Percentiles rank a stretch among this genome's conserved stretches.
These are phyloP conservation scores for Pseudopithomyces chartarum DNA, from an alignment of 2,329 filamentous ascomycete species.

Conservation along the genomic window DNA sequence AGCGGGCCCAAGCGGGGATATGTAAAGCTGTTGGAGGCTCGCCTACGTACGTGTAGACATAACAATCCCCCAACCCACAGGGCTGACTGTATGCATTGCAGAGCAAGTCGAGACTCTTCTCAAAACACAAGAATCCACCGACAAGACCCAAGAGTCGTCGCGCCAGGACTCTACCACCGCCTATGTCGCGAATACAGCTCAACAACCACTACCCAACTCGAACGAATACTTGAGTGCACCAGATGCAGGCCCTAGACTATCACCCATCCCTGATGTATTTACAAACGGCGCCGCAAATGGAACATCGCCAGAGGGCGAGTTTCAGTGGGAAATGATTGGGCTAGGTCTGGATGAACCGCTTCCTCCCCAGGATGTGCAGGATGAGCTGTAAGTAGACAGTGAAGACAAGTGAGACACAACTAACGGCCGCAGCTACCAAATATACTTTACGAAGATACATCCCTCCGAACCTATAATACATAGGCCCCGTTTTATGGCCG, in stretches of 20 bases:
- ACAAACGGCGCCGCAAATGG: slow-evolving; percentile 20
- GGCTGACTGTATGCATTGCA: slow-evolving; percentile 45
- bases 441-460: slow-evolving; percentile 91
- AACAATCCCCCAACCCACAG: background rate
- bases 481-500: slow-evolving; percentile 81
- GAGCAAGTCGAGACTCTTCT: slow-evolving; percentile 92
- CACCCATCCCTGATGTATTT: slow-evolving; percentile 23
- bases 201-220: slow-evolving; percentile 27
- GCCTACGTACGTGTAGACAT: slow-evolving; percentile 71
- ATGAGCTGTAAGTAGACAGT: slow-evolving; percentile 70
- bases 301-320: slow-evolving; percentile 41
- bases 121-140: slow-evolving; percentile 71
- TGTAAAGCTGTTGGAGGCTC: slow-evolving; percentile 90
- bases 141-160: slow-evolving; percentile 31
- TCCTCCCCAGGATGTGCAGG: slow-evolving; percentile 78
- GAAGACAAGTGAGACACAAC: background rate
- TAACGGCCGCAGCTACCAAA: slow-evolving; percentile 65
- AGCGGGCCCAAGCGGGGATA: slow-evolving; percentile 94
- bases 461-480: slow-evolving; percentile 88
- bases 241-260: slow-evolving; percentile 19
- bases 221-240: slow-evolving; percentile 22
- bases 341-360: slow-evolving; percentile 82
- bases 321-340: slow-evolving; percentile 85
- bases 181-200: slow-evolving; percentile 39
- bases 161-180: slow-evolving; percentile 32